A percentile compares a stretch with the other conserved stretches of the same genome.
These are phyloP conservation scores for Coelastrella sp. DNA, from an alignment of 139 green algal genomes.

Conservation along the genomic window DNA sequence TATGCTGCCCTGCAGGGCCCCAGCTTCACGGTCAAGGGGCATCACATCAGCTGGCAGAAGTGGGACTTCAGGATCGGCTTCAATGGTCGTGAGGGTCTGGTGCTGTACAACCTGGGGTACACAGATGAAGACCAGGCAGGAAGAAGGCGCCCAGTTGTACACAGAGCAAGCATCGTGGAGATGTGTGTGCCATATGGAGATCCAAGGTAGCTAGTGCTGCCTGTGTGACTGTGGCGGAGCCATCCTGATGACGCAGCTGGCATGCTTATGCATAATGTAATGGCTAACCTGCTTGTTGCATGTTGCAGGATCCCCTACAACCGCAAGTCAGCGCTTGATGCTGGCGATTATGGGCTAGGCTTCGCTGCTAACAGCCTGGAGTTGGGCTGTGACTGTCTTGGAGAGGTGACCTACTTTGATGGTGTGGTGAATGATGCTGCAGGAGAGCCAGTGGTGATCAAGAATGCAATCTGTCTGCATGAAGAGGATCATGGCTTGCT, in stretches of 20 bases:
- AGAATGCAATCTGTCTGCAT: constrained; percentile 89
- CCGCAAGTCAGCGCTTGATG: constrained; percentile 88
- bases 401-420: constrained; percentile 87
- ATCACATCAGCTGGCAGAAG: constrained; percentile 83
- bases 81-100: constrained; percentile 89
- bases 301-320: constrained; percentile 70
- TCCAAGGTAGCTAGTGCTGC: too few relatives aligned
- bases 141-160: constrained; percentile 71
- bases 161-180: constrained; percentile 85
- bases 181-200: constrained; percentile 84
- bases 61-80: constrained; percentile 90
- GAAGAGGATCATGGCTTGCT: constrained; percentile 90
- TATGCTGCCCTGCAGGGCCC: constrained; percentile 68
- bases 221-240: too few relatives aligned
- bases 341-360: constrained; percentile 71
- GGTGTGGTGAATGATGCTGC: constrained; percentile 75
- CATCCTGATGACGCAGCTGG: too few relatives aligned
- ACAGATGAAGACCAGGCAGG: constrained; percentile 66
- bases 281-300: too few relatives aligned
- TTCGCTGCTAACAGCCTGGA: constrained; percentile 77
- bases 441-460: constrained; percentile 67
- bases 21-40: constrained; percentile 78
- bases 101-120: constrained; percentile 78
- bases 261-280: not conserved
- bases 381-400: constrained; percentile 92